Conservation (phyloP, 805 yeast genomes). For the Kuraishia floccosa region DNA sequence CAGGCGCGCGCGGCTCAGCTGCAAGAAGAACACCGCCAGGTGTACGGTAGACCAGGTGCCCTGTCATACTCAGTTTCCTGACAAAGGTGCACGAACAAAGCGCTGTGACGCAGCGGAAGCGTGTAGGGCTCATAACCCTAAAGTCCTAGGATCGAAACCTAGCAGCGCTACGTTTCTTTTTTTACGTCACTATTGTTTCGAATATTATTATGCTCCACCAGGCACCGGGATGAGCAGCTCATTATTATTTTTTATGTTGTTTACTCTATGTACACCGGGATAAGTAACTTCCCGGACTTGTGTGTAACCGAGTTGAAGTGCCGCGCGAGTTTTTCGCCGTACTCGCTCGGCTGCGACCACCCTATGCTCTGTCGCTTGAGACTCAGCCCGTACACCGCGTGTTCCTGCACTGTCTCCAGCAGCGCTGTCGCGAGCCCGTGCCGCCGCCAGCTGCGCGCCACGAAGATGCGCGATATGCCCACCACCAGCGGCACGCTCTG, state of each 20-base stretch:
- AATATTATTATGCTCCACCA: background rate
- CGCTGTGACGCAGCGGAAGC: constrained; percentile 99
- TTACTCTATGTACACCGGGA: constrained; percentile 37
- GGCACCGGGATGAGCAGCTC: background rate
- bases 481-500: constrained; percentile 25
- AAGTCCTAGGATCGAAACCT: constrained; percentile 96
- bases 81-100: no score
- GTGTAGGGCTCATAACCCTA: constrained; percentile 99
- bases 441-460: constrained; percentile 31
- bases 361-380: constrained; percentile 35
- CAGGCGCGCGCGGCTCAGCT: no score
- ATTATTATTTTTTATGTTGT: constrained; percentile 2
- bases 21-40: constrained; percentile 1
- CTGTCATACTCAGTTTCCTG: no score
- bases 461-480: constrained; percentile 41
- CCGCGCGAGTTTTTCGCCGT: constrained; percentile 50
- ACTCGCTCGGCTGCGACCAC: constrained; percentile 64
- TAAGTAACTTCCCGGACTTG: constrained; percentile 33
- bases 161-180: constrained; percentile 66
- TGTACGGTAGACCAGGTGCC: no score
- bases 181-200: constrained; percentile 1
- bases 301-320: constrained; percentile 45
- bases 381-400: constrained; percentile 37
- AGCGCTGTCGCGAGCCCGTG: constrained; percentile 36
- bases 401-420: constrained; percentile 27